Conservation (phyloP, 805 yeast species). For the Pichia occidentalis region DNA sequence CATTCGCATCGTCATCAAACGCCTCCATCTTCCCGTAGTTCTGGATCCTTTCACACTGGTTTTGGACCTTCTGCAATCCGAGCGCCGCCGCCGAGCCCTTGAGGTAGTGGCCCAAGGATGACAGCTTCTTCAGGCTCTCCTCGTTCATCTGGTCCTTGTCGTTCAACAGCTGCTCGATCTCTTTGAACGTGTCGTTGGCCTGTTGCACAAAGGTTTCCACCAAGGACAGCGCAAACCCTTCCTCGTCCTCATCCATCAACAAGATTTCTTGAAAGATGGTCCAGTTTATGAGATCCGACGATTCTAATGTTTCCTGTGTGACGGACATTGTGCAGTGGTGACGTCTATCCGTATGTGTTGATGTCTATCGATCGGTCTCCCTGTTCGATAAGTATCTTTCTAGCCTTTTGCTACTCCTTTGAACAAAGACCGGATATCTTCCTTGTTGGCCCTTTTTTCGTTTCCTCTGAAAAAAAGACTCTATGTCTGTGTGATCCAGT, state of each 20-base stretch:
- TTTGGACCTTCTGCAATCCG: conserved; percentile 75
- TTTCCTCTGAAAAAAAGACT: too few relatives aligned
- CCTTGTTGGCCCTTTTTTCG: too few relatives aligned
- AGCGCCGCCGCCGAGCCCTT: conserved; percentile 95
- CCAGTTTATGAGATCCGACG: conserved; percentile 78
- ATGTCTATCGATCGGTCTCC: neutral
- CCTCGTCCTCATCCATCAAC: conserved; percentile 95
- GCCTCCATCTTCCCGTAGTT: conserved; percentile 61
- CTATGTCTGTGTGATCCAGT: too few relatives aligned
- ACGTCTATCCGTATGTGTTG: neutral
- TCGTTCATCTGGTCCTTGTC: conserved; percentile 21
- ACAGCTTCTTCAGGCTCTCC: conserved; percentile 49
- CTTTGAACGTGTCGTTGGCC: conserved; percentile 69
- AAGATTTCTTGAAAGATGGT: conserved; percentile 78
- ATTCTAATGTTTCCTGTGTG: conserved; percentile 30
- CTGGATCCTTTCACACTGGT: conserved; percentile 89
- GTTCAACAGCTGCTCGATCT: conserved; percentile 54
- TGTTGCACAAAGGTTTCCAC: conserved; percentile 85
- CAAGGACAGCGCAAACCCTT: conserved; percentile 75
- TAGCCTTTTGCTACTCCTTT: too few relatives aligned
- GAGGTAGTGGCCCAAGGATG: conserved; percentile 81
- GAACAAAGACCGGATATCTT: too few relatives aligned
- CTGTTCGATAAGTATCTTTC: too few relatives aligned
- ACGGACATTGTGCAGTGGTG: conserved; percentile 13
- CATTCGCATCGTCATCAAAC: conserved; percentile 22